Evolutionary conservation across 2,329 filamentous ascomycete genomes (phyloP), one percentile per base, ranked within the genome.

Genomic region (Pseudogymnoascus sp.): DNA sequence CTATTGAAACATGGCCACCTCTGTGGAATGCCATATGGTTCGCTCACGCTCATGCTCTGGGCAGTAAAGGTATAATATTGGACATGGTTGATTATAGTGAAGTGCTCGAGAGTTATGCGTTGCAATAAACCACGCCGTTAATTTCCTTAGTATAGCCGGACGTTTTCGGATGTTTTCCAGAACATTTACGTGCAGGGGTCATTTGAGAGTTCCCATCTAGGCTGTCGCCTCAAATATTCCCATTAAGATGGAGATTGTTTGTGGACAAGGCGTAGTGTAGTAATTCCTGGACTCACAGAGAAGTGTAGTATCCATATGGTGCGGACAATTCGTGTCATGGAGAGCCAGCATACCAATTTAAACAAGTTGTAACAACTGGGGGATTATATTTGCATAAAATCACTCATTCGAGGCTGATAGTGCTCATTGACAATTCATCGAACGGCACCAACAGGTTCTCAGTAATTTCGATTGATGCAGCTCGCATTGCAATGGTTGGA

Each of bases 151-250:
- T n/a, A 56, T 21, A 14, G 29, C 50, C 26, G 29, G 24, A 53
- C 50, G 29, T 35, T 56, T 56, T 56, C n/a, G 29, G 47, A 53
- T 29, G 29, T 35, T 56, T 56, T 56, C 50, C 50, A 56, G 50
- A 56, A 56, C 50, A 56, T 56, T 21, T 33, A 56, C 50, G 33
- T 56, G 3, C 50, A 56, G 50, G 29, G 50, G 29, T 21, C 29
- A 56, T 56, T 56, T 33, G 16, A 33, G 10, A 56, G 16, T 56
- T 56, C 50, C 50, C 10, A 14, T 33, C n/a, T 21, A 21, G n/a
- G 50, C 3, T 21, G 16, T 16, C 10, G 3, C 11, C 50, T 35
- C 29, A 56, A 56, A 13, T 21, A 1, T 26, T 56, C 50, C 29
- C 29, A 21, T 14, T 19, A 14, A 35, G 50, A 33, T 19, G 6